These are phyloP conservation scores for Geotrichum siamense DNA, from an alignment of 1,139 yeast species.

Conservation along the genomic window DNA sequence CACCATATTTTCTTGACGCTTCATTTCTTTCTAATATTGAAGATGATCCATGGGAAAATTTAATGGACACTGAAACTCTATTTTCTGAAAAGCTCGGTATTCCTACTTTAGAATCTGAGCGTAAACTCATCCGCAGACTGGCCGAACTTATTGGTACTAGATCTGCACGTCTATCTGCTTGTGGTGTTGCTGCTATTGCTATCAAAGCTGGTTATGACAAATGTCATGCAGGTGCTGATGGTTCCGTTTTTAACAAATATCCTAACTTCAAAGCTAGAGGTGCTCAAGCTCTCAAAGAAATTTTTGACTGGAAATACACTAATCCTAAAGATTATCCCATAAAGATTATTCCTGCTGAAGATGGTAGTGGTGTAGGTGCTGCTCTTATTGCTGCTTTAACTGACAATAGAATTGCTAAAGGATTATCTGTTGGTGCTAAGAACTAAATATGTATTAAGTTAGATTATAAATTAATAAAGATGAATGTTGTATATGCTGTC, in stretches of 20 bases:
- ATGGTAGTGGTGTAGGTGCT: constrained; percentile 98
- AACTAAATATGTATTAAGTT: not conserved
- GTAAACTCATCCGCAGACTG: constrained; percentile 72
- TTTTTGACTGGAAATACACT: constrained; percentile 65
- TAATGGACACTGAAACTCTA: constrained; percentile 64
- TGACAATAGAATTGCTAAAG: constrained; percentile 61
- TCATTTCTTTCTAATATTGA: constrained; percentile 82
- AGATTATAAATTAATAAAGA: too few relatives aligned
- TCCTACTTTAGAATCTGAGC: constrained; percentile 65
- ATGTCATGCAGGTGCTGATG: constrained; percentile 95
- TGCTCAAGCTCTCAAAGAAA: constrained; percentile 80
- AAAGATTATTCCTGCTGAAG: constrained; percentile 83
- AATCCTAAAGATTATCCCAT: constrained; percentile 63
- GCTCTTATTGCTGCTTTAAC: constrained; percentile 96
- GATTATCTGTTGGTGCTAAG: constrained; percentile 59
- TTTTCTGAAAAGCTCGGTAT: constrained; percentile 55
- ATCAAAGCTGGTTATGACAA: constrained; percentile 70
- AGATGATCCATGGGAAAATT: constrained; percentile 83
- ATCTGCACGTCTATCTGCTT: constrained; percentile 84
- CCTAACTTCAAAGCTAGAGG: constrained; percentile 90
- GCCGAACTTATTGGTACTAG: constrained; percentile 88
- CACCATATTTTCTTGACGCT: constrained; percentile 74
- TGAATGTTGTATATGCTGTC: too few relatives aligned
- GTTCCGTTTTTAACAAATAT: constrained; percentile 88
- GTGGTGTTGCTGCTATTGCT: constrained; percentile 95